These are phyloP conservation scores for Ogataea wickerhamii DNA, from an alignment of 805 yeast species.

Conservation along the genomic window DNA sequence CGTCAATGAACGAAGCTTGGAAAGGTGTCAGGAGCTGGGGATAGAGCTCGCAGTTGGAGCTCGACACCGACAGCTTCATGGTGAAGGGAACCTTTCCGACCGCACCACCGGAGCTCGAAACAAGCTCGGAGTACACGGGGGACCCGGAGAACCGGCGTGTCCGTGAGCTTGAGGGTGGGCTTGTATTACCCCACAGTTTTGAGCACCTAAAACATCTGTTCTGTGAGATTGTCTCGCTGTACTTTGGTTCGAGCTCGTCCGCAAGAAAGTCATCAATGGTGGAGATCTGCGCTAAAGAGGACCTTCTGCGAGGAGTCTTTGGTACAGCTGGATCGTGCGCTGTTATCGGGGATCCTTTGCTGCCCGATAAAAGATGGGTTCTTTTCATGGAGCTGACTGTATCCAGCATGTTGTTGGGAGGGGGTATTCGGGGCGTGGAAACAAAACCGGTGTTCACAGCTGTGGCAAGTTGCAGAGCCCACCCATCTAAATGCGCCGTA, in stretches of 20 bases:
- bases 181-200: neutral
- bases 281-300: slow-evolving; percentile 21
- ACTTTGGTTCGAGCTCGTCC: neutral
- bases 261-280: slow-evolving; percentile 14
- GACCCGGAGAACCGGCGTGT: slow-evolving; percentile 23
- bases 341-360: too few species aligned
- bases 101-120: slow-evolving; percentile 12
- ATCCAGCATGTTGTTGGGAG: too few species aligned
- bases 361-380: too few species aligned
- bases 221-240: neutral
- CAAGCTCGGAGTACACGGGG: slow-evolving; percentile 19
- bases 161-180: slow-evolving; percentile 5
- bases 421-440: too few species aligned
- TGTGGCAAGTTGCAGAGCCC: too few species aligned
- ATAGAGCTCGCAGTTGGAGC: slow-evolving; percentile 7
- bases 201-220: slow-evolving; percentile 9
- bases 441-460: too few species aligned
- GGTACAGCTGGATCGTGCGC: too few species aligned
- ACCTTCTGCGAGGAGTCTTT: slow-evolving; percentile 20
- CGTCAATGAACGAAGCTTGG: slow-evolving; percentile 22
- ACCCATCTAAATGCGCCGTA: too few species aligned
- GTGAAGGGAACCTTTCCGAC: slow-evolving; percentile 23
- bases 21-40: slow-evolving; percentile 21
- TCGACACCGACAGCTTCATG: slow-evolving; percentile 24
- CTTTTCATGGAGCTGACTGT: too few species aligned